Evolutionary conservation across 176 grass and related monocot genomes (phyloP).

Genomic region (Oryza australiensis): DNA sequence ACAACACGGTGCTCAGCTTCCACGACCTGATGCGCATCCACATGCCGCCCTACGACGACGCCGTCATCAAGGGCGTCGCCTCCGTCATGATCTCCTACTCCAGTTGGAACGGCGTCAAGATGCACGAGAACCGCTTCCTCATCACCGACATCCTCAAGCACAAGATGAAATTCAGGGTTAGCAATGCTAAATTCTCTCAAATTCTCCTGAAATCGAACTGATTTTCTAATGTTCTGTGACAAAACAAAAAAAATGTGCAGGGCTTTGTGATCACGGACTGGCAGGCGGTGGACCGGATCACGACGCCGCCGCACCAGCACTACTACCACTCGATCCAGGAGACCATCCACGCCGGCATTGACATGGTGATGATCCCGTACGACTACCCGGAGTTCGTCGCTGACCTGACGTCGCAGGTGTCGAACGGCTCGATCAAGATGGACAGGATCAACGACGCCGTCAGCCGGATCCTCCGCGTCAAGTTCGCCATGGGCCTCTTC

Average conservation of each 20-base stretch:
- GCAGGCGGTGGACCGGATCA: constrained; percentile 74
- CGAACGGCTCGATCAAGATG: constrained; percentile 44
- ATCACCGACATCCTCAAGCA: constrained; percentile 74
- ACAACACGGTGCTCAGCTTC: constrained; percentile 69
- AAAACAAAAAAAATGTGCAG: background rate
- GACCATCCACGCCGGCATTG: constrained; percentile 70
- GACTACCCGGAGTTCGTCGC: constrained; percentile 61
- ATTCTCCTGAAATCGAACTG: no score
- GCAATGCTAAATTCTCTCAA: background rate
- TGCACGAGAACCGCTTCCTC: constrained; percentile 78
- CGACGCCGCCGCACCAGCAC: constrained; percentile 49
- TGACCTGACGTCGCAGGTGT: constrained; percentile 46
- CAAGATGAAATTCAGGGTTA: constrained; percentile 66
- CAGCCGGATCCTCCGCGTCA: constrained; percentile 81
- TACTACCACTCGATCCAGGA: constrained; percentile 78
- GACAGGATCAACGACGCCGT: constrained; percentile 74
- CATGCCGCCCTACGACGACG: constrained; percentile 77
- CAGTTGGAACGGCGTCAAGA: constrained; percentile 84
- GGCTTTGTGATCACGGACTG: constrained; percentile 89
- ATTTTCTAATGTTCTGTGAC: background rate
- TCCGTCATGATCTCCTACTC: constrained; percentile 87
- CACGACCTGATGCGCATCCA: constrained; percentile 77
- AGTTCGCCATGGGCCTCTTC: constrained; percentile 86
- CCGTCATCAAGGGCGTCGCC: constrained; percentile 70
- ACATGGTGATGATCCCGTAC: constrained; percentile 91